Evolutionary conservation across 2,329 filamentous ascomycete species (phyloP).

Genomic region (Neofusicoccum cordaticola): DNA sequence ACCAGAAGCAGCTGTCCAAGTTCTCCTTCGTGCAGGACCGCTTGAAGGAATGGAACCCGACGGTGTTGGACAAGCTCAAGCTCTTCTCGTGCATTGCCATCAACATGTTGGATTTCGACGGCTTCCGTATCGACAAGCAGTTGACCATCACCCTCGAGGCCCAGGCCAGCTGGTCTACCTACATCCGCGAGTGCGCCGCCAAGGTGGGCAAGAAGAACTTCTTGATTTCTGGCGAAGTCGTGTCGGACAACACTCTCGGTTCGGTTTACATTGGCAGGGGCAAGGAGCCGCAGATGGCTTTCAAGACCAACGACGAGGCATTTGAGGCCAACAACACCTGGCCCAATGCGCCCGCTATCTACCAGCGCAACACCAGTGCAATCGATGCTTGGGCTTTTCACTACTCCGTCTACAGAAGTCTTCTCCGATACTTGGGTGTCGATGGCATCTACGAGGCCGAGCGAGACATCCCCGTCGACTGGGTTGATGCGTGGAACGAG

Average conservation of each 20-base stretch:
- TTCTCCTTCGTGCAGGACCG: constrained; percentile 67
- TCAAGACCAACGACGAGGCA: constrained; percentile 47
- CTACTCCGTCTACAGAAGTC: constrained; percentile 58
- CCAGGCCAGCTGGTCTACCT: constrained; percentile 56
- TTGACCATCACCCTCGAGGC: constrained; percentile 63
- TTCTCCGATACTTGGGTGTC: background rate
- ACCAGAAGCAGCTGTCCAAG: constrained; percentile 62
- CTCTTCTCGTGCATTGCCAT: constrained; percentile 64
- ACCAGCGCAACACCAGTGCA: constrained; percentile 51
- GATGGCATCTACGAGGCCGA: constrained; percentile 6
- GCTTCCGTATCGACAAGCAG: constrained; percentile 66
- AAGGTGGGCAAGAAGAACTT: constrained; percentile 62
- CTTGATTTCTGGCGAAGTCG: constrained; percentile 63
- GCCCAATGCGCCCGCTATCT: constrained; percentile 34
- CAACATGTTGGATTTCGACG: constrained; percentile 62
- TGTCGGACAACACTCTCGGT: constrained; percentile 34
- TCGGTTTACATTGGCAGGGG: constrained; percentile 65
- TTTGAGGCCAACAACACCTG: constrained; percentile 49
- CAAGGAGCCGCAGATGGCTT: constrained; percentile 54
- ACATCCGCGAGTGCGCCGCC: constrained; percentile 57
- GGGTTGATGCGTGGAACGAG: constrained; percentile 53
- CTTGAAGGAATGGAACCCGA: constrained; percentile 61
- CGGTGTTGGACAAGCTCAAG: constrained; percentile 56
- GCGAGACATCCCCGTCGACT: constrained; percentile 36
- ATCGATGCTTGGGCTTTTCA: constrained; percentile 62